Percentiles rank a stretch among this genome's conserved stretches.
Conservation (phyloP, 2,329 filamentous ascomycete species). For the Fusarium sp. region DNA sequence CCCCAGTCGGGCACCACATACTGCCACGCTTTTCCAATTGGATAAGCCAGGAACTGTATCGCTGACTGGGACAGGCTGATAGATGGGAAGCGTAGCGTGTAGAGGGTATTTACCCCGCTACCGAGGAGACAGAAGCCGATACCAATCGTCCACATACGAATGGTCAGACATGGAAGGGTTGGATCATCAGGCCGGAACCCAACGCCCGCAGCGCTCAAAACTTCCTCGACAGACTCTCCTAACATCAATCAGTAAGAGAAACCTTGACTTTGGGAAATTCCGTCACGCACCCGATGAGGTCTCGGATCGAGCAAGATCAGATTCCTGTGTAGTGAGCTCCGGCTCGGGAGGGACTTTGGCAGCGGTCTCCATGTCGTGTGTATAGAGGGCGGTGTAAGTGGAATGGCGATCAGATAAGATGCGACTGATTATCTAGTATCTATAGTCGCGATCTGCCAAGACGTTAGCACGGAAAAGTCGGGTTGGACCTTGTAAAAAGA, state of each 20-base stretch:
- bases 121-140: slow-evolving; percentile 56
- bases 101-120: slow-evolving; percentile 59
- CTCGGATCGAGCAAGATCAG: slow-evolving; percentile 16
- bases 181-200: slow-evolving; percentile 49
- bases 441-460: neutral
- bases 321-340: neutral
- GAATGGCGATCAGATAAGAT: neutral
- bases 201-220: slow-evolving; percentile 52
- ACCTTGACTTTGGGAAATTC: neutral
- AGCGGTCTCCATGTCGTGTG: neutral
- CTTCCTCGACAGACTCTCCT: slow-evolving; percentile 40
- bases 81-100: slow-evolving; percentile 56
- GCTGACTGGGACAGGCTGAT: slow-evolving; percentile 54
- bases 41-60: slow-evolving; percentile 61
- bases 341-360: slow-evolving; percentile 1
- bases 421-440: neutral
- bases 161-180: slow-evolving; percentile 53
- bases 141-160: slow-evolving; percentile 58
- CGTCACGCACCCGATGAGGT: slow-evolving; percentile 17
- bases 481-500: too few relatives aligned
- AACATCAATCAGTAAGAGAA: neutral
- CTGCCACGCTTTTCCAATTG: slow-evolving; percentile 59
- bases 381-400: neutral
- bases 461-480: neutral
- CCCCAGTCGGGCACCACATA: slow-evolving; percentile 51